A percentile compares a stretch with the other conserved stretches of the same genome.
Evolutionary conservation across 176 grass and related monocot genomes (phyloP).

Genomic region (bread wheat (Triticum aestivum)): DNA sequence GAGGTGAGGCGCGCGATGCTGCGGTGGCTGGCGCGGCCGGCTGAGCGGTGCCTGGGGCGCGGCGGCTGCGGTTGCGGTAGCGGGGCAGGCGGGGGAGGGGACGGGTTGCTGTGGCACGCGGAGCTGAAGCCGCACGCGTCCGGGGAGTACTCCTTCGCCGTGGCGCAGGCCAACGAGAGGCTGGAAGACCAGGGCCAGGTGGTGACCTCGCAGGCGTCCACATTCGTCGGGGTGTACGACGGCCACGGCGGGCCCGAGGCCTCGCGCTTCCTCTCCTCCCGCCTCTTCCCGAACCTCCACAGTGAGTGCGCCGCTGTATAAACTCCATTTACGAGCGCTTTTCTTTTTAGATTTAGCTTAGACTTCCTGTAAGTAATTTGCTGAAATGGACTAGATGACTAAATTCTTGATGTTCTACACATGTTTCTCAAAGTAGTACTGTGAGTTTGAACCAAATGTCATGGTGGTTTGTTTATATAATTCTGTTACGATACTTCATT

Average conservation of each 20-base stretch:
- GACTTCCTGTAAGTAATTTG: background rate
- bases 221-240: constrained; percentile 43
- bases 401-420: background rate
- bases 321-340: background rate
- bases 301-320: background rate
- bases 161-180: constrained; percentile 33
- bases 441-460: background rate
- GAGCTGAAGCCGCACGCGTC: constrained; percentile 41
- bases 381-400: background rate
- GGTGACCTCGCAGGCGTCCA: constrained; percentile 18
- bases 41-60: constrained; percentile 30
- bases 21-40: constrained; percentile 22
- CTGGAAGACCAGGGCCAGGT: constrained; percentile 42
- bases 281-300: constrained; percentile 35
- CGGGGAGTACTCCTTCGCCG: constrained; percentile 41
- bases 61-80: background rate
- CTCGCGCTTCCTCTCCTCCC: constrained; percentile 31
- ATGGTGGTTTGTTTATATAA: background rate
- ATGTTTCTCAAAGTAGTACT: constrained; percentile 1
- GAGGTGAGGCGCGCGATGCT: background rate
- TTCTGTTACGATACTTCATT: background rate
- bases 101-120: constrained; percentile 28
- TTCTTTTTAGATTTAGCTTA: background rate
- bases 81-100: background rate
- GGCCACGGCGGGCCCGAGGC: constrained; percentile 38